Conservation (phyloP, 371 early-diverging fungal genomes). For the Smittium mucronatum region DNA sequence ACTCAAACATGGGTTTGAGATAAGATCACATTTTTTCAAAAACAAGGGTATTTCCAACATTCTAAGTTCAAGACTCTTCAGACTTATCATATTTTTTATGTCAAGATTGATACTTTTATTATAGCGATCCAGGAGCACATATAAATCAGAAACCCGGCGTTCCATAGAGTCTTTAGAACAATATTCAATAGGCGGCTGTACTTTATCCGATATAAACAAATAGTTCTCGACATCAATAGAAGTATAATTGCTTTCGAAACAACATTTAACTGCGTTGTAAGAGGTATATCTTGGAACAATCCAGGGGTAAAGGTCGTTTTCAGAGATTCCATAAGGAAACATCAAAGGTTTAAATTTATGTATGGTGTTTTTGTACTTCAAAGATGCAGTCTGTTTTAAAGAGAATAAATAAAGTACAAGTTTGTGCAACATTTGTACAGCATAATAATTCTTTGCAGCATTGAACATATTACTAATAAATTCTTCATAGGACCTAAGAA, state of each 20-base stretch:
- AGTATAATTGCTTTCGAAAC: background rate
- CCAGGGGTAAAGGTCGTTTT: background rate
- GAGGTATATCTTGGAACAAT: conserved; percentile 3
- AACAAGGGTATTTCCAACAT: too few relatives aligned
- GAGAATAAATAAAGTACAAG: background rate
- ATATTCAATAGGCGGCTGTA: too few relatives aligned
- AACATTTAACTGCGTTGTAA: background rate
- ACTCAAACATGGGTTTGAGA: too few relatives aligned
- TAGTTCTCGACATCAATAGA: background rate
- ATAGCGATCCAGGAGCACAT: too few relatives aligned
- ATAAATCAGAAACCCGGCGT: too few relatives aligned
- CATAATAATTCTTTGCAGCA: background rate
- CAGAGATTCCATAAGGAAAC: background rate
- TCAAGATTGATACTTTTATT: too few relatives aligned
- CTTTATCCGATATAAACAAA: too few relatives aligned
- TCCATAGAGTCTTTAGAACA: too few relatives aligned
- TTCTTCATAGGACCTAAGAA: background rate
- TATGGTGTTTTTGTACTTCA: too few relatives aligned
- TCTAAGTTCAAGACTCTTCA: too few relatives aligned
- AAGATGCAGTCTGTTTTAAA: background rate
- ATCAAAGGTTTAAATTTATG: background rate
- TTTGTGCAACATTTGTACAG: background rate
- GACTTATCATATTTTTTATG: too few relatives aligned
- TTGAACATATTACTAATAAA: background rate
- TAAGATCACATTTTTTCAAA: too few relatives aligned